These are phyloP conservation scores for Papilionanthe hybrid DNA, from an alignment of 116 monocot genomes.

Conservation along the genomic window DNA sequence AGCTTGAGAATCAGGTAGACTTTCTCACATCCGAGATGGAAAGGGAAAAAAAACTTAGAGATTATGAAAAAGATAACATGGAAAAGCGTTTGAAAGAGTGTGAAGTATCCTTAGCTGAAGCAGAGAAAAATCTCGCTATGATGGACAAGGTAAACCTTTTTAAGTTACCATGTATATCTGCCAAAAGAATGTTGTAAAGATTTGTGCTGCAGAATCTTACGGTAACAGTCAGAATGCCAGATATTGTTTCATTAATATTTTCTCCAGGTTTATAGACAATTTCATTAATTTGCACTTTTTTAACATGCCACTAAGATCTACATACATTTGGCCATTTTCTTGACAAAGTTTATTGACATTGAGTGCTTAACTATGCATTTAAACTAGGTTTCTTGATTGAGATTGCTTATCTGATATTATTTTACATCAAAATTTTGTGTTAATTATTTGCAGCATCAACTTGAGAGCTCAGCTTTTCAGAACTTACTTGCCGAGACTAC, in stretches of 20 bases:
- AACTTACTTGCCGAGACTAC: slow-evolving; percentile 42
- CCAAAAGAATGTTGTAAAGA: not conserved
- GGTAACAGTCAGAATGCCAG: not conserved
- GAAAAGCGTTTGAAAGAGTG: slow-evolving; percentile 40
- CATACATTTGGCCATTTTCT: not conserved
- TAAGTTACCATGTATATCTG: not conserved
- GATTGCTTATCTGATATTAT: not conserved
- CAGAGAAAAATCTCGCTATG: slow-evolving; percentile 16
- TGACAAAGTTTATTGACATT: not conserved
- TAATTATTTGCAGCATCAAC: slow-evolving; percentile 33
- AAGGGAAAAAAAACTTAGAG: slow-evolving; percentile 52
- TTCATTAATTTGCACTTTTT: not conserved
- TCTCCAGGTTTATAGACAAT: not conserved
- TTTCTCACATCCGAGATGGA: slow-evolving; percentile 57
- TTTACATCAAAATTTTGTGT: not conserved
- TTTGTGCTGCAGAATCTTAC: not conserved
- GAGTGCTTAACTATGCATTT: not conserved
- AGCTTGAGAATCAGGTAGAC: slow-evolving; percentile 61
- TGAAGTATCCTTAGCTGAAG: slow-evolving; percentile 34
- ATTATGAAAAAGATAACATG: slow-evolving; percentile 48
- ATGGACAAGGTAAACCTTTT: slow-evolving; percentile 41
- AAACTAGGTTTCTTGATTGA: not conserved
- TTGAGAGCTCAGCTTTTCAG: slow-evolving; percentile 33
- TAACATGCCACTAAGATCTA: too few relatives aligned
- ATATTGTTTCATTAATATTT: not conserved